Conservation (phyloP, 2,329 filamentous ascomycete genomes). For the Pestalotiopsis sp. region DNA sequence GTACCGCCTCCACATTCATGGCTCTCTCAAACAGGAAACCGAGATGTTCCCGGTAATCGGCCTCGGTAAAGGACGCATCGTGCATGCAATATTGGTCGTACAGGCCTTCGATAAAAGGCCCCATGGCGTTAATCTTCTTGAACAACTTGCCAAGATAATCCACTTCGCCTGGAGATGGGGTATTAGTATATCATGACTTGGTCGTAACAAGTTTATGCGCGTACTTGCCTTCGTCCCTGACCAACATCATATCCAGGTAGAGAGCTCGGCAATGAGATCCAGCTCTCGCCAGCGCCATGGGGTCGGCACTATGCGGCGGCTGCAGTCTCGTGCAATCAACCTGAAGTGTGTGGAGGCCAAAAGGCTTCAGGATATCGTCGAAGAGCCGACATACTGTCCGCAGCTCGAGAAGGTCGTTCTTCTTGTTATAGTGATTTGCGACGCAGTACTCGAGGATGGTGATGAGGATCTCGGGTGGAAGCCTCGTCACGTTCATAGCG, state of each 20-base stretch:
- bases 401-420: conserved; percentile 46
- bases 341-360: conserved; percentile 48
- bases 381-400: conserved; percentile 54
- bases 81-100: conserved; percentile 51
- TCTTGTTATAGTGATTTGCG: conserved; percentile 37
- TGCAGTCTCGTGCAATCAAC: conserved; percentile 53
- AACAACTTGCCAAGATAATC: conserved; percentile 50
- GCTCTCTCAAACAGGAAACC: conserved; percentile 46
- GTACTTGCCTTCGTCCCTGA: conserved; percentile 51
- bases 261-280: conserved; percentile 51
- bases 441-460: conserved; percentile 47
- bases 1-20: conserved; percentile 47
- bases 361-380: conserved; percentile 47
- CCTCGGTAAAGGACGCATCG: conserved; percentile 50
- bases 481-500: conserved; percentile 15
- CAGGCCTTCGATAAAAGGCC: conserved; percentile 44
- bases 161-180: conserved; percentile 45
- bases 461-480: conserved; percentile 51
- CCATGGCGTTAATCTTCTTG: conserved; percentile 46
- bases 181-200: conserved; percentile 14
- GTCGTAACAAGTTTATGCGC: not conserved
- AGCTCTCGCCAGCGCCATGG: conserved; percentile 46
- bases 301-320: conserved; percentile 34
- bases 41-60: conserved; percentile 45
- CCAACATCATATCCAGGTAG: conserved; percentile 54